Base-by-base conservation (phyloP, 2,329 filamentous ascomycete genomes). In the Ophiostoma populinum region DNA sequence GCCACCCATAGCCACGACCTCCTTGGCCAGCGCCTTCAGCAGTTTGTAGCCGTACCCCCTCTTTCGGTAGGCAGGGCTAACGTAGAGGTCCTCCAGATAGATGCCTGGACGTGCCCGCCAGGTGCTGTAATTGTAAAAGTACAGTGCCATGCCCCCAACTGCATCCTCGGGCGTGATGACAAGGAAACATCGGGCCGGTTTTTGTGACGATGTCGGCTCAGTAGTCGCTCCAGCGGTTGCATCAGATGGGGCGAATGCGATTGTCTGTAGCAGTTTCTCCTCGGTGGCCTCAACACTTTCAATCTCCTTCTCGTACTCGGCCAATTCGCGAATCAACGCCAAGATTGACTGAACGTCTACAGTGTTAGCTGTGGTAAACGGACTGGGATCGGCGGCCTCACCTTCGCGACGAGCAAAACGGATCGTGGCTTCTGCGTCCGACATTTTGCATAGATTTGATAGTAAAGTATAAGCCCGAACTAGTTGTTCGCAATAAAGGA, bases 91-190 rank as follows among this genome's bases (percentile, higher is more conserved):
- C 55, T 95, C 87, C 24, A 95, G 74, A 55, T 92, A 93, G 49
- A 98, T 80, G 3, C 87, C 87, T 0, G 86, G 73, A 30, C 70
- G 70, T n/a, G 80, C 71, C 7, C 80, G 71, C 90, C 90, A 95
- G 1, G 87, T 94, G 50, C 76, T 83, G 58, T 93, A 95, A 58
- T 87, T 95, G 64, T 87, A 85, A 55, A 92, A 95, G 59, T 85
- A 94, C 26, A 94, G 58, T 1, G 85, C 85, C 69, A 94, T 82
- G 32, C 79, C 83, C 0, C 72, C 80, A 1, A 54, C 53, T 25
- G 57, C 50, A 9, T 60, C 55, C 6, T 58, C 54, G 9, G 62
- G 56, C 16, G 65, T 56, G 45, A 64, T 63, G 36, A 87, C 57
- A 8, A 92, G 57, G 22, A 92, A 63, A 33, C 81, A 87, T 41